Evolutionary conservation across 768 basidiomycete genomes (phyloP).

Genomic region (Kwoniella dendrophila): DNA sequence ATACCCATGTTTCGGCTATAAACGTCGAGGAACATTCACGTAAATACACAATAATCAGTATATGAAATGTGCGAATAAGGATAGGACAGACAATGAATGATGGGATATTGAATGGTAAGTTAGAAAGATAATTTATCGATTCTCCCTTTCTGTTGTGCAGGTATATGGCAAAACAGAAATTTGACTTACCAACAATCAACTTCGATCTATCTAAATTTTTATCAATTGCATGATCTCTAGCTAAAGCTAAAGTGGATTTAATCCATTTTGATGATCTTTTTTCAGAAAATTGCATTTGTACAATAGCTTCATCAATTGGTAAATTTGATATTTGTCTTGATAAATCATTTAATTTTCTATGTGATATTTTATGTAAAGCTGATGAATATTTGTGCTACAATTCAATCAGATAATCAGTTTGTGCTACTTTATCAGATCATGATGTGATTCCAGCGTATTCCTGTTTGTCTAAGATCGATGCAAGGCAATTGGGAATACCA

Average conservation of each 20-base stretch:
- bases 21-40: too few species aligned
- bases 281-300: constrained; percentile 95
- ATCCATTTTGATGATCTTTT: constrained; percentile 82
- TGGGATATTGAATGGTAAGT: neutral
- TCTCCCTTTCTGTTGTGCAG: too few species aligned
- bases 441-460: too few species aligned
- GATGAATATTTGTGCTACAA: constrained; percentile 91
- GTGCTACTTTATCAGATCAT: too few species aligned
- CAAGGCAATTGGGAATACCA: too few species aligned
- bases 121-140: too few species aligned
- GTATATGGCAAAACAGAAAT: neutral
- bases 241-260: constrained; percentile 82
- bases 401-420: neutral
- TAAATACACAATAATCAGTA: constrained; percentile 4
- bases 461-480: too few species aligned
- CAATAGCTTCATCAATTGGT: constrained; percentile 90
- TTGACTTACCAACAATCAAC: constrained; percentile 75
- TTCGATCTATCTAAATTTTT: constrained; percentile 72
- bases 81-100: neutral
- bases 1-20: constrained; percentile 90
- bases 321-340: constrained; percentile 81
- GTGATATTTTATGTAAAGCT: constrained; percentile 85
- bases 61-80: neutral
- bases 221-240: constrained; percentile 81
- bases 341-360: constrained; percentile 84